Evolutionary conservation across 768 basidiomycete species (phyloP).

Genomic region (Tulasnella sp.): DNA sequence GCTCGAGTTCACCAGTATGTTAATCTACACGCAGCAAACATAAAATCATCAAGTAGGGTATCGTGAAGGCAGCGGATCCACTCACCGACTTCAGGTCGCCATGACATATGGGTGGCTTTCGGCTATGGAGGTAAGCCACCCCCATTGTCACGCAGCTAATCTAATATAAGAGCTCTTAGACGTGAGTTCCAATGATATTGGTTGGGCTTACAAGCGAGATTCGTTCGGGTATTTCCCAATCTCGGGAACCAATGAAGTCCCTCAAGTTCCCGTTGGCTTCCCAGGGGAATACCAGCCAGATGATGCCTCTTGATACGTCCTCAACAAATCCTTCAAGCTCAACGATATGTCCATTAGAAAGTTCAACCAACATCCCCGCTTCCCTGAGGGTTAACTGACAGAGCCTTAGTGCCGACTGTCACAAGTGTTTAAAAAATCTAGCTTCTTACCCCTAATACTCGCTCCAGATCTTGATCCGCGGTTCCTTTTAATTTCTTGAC

Average conservation of each 20-base stretch:
- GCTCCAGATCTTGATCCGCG: neutral
- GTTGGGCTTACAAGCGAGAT: neutral
- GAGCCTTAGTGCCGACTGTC: neutral
- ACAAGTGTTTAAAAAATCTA: neutral
- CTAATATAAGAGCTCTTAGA: neutral
- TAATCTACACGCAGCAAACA: neutral
- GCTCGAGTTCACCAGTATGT: neutral
- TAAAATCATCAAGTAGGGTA: neutral
- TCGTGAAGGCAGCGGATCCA: neutral
- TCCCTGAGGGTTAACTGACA: neutral
- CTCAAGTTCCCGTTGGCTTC: neutral
- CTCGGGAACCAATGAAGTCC: neutral
- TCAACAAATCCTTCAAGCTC: neutral
- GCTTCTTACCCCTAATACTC: neutral
- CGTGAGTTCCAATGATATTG: neutral
- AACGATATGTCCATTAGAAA: neutral
- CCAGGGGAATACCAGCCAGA: neutral
- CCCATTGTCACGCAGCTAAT: neutral
- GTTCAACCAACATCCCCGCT: neutral
- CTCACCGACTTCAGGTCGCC: conserved; percentile 1
- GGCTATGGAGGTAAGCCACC: neutral
- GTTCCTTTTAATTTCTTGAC: neutral
- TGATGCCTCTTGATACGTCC: neutral
- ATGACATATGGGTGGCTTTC: neutral
- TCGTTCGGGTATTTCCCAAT: neutral